Conservation (phyloP, 441 rosid genomes). For the Adansonia madagascariensis region DNA sequence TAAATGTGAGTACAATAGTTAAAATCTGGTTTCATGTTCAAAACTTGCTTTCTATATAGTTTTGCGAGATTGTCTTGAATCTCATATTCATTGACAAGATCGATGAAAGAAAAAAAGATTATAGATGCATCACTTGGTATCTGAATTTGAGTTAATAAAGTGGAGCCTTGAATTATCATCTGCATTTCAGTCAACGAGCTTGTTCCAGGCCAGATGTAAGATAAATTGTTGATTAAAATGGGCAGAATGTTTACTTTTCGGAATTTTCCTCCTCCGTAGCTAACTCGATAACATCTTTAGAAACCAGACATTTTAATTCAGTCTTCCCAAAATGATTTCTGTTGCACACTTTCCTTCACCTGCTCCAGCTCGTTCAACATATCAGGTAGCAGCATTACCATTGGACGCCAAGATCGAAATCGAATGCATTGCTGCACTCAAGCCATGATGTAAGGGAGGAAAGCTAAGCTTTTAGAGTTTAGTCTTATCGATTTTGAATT, state of each 20-base stretch:
- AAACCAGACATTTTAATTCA: background rate
- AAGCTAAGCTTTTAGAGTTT: background rate
- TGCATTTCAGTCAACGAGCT: background rate
- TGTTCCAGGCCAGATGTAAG: background rate
- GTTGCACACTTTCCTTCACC: conserved; percentile 81
- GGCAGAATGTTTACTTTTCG: background rate
- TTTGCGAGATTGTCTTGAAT: background rate
- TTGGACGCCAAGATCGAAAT: conserved; percentile 84
- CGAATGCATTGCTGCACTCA: conserved; percentile 82
- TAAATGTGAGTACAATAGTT: conserved; percentile 66
- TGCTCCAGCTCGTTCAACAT: conserved; percentile 88
- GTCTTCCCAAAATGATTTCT: conserved; percentile 21
- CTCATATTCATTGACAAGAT: background rate
- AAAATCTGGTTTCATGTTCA: background rate
- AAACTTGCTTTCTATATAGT: background rate
- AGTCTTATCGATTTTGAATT: background rate
- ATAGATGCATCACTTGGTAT: background rate
- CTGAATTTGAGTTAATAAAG: background rate
- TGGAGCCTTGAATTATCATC: background rate
- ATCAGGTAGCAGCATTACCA: conserved; percentile 93
- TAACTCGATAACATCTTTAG: background rate
- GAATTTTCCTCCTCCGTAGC: background rate
- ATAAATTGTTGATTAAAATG: background rate
- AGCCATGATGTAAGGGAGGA: conserved; percentile 21
- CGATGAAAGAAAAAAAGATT: background rate